A percentile compares a stretch with the other conserved stretches of the same genome.
These are phyloP conservation scores for Ascoidea asiatica DNA, from an alignment of 805 yeast genomes.

Conservation along the genomic window DNA sequence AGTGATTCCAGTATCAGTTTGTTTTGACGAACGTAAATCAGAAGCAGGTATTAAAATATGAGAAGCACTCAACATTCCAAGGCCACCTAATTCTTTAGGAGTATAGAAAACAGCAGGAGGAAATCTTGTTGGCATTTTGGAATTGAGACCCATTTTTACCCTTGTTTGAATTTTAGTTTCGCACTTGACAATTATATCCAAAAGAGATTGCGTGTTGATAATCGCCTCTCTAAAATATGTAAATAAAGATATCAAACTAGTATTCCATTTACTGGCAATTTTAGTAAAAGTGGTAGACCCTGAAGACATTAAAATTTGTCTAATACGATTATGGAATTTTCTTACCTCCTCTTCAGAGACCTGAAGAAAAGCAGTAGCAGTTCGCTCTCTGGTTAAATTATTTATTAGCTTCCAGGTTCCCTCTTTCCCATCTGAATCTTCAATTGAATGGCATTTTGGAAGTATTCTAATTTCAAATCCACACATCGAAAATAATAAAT, in stretches of 20 bases:
- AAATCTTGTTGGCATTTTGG: slow-evolving; percentile 96
- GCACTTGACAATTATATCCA: slow-evolving; percentile 76
- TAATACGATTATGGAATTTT: slow-evolving; percentile 66
- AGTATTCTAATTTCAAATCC: slow-evolving; percentile 89
- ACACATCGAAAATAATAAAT: slow-evolving; percentile 76
- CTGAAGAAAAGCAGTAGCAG: slow-evolving; percentile 77
- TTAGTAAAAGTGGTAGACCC: slow-evolving; percentile 94
- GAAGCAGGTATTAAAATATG: slow-evolving; percentile 91
- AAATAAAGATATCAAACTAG: slow-evolving; percentile 73
- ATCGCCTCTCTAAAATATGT: slow-evolving; percentile 91
- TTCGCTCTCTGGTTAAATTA: slow-evolving; percentile 61
- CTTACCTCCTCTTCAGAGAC: slow-evolving; percentile 75
- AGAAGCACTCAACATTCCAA: slow-evolving; percentile 96
- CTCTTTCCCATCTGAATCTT: slow-evolving; percentile 43
- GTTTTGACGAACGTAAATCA: slow-evolving; percentile 82
- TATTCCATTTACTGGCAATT: slow-evolving; percentile 92
- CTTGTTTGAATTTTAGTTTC: slow-evolving; percentile 91
- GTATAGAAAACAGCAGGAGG: slow-evolving; percentile 99
- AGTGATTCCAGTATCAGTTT: slow-evolving; percentile 88
- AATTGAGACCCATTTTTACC: slow-evolving; percentile 87
- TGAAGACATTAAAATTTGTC: slow-evolving; percentile 87
- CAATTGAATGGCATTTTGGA: slow-evolving; percentile 56
- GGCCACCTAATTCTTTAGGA: slow-evolving; percentile 93
- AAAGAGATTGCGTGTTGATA: slow-evolving; percentile 60
- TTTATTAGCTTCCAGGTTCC: slow-evolving; percentile 86